Evolutionary conservation across 164 flowering plant species (phyloP).

Genomic region (Echeveria elegans): DNA sequence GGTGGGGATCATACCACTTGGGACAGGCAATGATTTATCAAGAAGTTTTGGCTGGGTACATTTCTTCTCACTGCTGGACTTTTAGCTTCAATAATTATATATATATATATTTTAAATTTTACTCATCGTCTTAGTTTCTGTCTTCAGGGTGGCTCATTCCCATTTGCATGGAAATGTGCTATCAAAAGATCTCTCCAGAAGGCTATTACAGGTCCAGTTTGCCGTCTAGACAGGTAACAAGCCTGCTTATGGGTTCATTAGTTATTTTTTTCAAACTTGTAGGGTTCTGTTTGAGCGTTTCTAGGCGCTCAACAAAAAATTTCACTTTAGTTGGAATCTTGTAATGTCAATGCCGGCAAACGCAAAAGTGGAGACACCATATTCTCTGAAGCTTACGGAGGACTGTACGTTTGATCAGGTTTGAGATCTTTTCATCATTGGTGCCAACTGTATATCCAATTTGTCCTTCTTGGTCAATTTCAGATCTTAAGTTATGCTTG

Average conservation of each 20-base stretch:
- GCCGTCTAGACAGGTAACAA: slow-evolving; percentile 71
- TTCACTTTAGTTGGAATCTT: background rate
- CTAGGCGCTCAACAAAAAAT: slow-evolving; percentile 24
- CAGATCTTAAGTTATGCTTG: background rate
- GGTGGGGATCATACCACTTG: slow-evolving; percentile 87
- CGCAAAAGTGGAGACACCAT: background rate
- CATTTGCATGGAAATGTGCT: slow-evolving; percentile 34
- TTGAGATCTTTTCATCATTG: background rate
- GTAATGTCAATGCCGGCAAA: background rate
- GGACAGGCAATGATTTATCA: slow-evolving; percentile 89
- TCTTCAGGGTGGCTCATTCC: slow-evolving; percentile 72
- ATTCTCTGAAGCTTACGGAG: background rate
- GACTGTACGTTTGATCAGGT: background rate
- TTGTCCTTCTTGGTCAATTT: background rate
- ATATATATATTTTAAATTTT: too few relatives aligned
- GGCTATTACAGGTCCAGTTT: slow-evolving; percentile 47
- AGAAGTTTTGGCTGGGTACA: slow-evolving; percentile 98
- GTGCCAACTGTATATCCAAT: too few relatives aligned
- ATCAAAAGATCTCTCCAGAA: slow-evolving; percentile 57
- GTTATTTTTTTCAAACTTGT: too few relatives aligned
- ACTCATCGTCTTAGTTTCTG: slow-evolving; percentile 8
- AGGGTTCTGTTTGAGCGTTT: slow-evolving; percentile 1
- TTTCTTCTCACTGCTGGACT: slow-evolving; percentile 10
- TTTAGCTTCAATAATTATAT: too few relatives aligned
- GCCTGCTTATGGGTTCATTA: background rate